Evolutionary conservation across 306 rosid species (phyloP).

Genomic region (Cucurbita pepo): DNA sequence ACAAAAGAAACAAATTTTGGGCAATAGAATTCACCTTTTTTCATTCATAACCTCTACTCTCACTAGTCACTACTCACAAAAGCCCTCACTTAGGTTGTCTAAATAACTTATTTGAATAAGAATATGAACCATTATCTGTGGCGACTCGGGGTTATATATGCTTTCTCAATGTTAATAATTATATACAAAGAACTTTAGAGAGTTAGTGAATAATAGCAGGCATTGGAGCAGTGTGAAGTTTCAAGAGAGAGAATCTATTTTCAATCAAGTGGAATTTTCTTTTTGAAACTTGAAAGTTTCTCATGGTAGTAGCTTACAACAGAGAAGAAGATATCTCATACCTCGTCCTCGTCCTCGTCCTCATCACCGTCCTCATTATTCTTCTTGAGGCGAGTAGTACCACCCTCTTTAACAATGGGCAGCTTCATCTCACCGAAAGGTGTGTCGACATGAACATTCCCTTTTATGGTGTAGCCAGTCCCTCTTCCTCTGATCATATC

Average conservation of each 20-base stretch:
- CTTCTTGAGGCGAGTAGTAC: conserved; percentile 84
- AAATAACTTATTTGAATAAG: neutral
- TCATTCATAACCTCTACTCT: neutral
- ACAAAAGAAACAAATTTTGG: neutral
- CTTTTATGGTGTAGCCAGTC: conserved; percentile 68
- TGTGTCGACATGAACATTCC: conserved; percentile 64
- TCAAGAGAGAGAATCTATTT: neutral
- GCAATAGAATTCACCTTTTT: neutral
- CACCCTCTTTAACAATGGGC: conserved; percentile 84
- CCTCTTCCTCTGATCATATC: conserved; percentile 96
- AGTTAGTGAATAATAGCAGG: neutral
- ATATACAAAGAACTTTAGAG: neutral
- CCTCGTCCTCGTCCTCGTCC: conserved; percentile 49
- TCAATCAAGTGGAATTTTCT: neutral
- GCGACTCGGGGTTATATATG: neutral
- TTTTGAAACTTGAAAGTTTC: neutral
- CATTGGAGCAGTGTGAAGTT: neutral
- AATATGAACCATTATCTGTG: neutral
- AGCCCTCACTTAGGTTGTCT: neutral
- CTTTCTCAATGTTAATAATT: neutral
- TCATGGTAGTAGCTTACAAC: neutral
- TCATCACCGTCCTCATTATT: conserved; percentile 38
- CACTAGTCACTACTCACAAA: neutral
- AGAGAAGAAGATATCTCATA: conserved; percentile 14
- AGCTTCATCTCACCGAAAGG: conserved; percentile 89